Evolutionary conservation across 2,329 filamentous ascomycete species (phyloP).

Genomic region (Apiospora saccharicola): DNA sequence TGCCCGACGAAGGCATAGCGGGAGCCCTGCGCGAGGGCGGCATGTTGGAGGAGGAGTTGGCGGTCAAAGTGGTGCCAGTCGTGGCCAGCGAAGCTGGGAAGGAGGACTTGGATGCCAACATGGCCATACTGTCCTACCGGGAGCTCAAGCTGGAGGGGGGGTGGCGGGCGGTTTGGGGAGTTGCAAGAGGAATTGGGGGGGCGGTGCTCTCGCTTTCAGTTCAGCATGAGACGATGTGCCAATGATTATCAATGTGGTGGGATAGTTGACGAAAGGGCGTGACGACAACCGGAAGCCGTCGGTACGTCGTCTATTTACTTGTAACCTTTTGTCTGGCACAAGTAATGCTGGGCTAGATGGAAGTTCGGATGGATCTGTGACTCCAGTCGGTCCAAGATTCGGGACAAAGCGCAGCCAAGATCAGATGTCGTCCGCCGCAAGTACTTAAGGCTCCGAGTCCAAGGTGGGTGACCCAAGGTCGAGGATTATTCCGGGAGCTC

Average conservation of each 20-base stretch:
- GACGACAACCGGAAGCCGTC: constrained; percentile 16
- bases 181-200: constrained; percentile 24
- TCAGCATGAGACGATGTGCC: constrained; percentile 31
- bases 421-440: constrained; percentile 22
- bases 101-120: constrained; percentile 78
- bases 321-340: constrained; percentile 5
- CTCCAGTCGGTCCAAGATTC: constrained; percentile 12
- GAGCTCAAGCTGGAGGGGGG: constrained; percentile 21
- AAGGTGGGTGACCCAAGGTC: neutral
- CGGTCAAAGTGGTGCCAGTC: constrained; percentile 52
- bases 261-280: neutral
- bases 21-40: constrained; percentile 60
- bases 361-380: constrained; percentile 23
- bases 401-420: constrained; percentile 24
- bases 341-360: constrained; percentile 12
- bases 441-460: constrained; percentile 5
- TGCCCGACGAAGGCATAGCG: constrained; percentile 55
- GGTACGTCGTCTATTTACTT: constrained; percentile 14
- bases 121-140: constrained; percentile 64
- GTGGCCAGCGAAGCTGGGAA: constrained; percentile 66
- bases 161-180: constrained; percentile 6
- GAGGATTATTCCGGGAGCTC: neutral
- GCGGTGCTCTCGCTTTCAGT: constrained; percentile 28
- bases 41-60: constrained; percentile 57
- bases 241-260: constrained; percentile 16